Conservation (phyloP, 2,329 filamentous ascomycete species). For the Paecilomyces formosus region DNA sequence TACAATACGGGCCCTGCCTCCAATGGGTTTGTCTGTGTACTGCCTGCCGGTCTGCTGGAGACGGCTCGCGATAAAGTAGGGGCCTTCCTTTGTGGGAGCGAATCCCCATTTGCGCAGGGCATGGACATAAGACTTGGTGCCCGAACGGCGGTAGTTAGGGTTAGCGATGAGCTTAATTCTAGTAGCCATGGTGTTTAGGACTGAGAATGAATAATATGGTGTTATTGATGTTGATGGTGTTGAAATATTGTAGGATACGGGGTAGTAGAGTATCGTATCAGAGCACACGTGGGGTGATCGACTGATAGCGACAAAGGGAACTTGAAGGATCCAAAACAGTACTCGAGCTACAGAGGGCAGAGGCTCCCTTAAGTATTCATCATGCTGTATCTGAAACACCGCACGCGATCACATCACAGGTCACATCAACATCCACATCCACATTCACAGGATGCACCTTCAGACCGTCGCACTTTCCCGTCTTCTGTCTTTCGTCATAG, state of each 20-base stretch:
- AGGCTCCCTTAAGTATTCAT: neutral
- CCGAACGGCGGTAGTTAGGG: conserved; percentile 51
- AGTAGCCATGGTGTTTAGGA: conserved; percentile 23
- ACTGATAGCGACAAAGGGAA: neutral
- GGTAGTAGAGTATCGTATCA: neutral
- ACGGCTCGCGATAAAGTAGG: conserved; percentile 48
- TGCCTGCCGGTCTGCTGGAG: conserved; percentile 44
- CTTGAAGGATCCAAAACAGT: neutral
- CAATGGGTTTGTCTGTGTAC: conserved; percentile 37
- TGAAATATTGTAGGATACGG: neutral
- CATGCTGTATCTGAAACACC: neutral
- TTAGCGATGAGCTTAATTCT: conserved; percentile 51
- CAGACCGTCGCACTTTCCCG: neutral
- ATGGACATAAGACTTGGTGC: conserved; percentile 57
- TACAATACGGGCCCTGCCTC: conserved; percentile 42
- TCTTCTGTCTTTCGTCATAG: neutral
- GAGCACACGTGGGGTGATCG: neutral
- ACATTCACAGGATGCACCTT: too few species aligned
- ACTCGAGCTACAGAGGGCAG: neutral
- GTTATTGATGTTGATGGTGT: neutral
- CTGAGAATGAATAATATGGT: neutral
- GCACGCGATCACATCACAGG: neutral
- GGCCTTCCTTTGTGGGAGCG: conserved; percentile 54
- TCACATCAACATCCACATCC: neutral
- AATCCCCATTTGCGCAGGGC: conserved; percentile 57